Base-by-base conservation (phyloP, 768 basidiomycete genomes). In the Mycena amicta region DNA sequence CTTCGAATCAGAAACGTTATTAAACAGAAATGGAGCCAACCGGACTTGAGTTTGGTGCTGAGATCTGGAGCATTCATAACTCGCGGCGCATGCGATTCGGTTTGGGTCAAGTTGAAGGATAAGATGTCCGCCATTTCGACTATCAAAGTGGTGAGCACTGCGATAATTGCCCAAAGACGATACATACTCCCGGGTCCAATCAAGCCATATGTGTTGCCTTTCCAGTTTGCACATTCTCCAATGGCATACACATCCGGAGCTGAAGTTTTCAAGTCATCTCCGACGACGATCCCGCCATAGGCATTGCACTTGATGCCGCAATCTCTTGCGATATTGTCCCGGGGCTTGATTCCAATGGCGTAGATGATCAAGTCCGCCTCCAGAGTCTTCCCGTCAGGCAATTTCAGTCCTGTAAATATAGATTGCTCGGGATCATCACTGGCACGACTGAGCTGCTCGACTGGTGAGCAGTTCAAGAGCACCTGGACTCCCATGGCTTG, bases 91-190 rank as follows among this genome's bases (percentile, higher is more conserved):
- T 75, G 70, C 53, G 69, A 56, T 50, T 78, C 66, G 0, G 78
- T 79, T 71, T 84, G 80, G 22, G 85, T 85, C 6, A 92, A 72
- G 71, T 92, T 92, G 76, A 87, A 89, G 1, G 88, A 75, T 1
- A 92, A 75, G 56, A 90, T 83, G 60, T 88, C 85, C 22, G 89
- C 89, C 89, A 90, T 90, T 68, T 87, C 85, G 43, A 83, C 79
- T 79, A 27, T 41, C 52, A 56, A 16, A 50, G 39, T 27, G 27
- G 45, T 37, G 26, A 49, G 29, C 31, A 62, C 64, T 20, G 18
- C 40, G 47, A 33, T 16, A 22, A 25, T 23, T 29, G 18, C 33
- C 43, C 31, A 28, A 29, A 13, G 39, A 22, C 53, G 33, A 16
- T 18, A 67, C 67, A 64, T 61, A 77, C 79, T 78, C 39, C 89